Conservation (phyloP, 805 yeast genomes). For the Jamesozyma lodderae region DNA sequence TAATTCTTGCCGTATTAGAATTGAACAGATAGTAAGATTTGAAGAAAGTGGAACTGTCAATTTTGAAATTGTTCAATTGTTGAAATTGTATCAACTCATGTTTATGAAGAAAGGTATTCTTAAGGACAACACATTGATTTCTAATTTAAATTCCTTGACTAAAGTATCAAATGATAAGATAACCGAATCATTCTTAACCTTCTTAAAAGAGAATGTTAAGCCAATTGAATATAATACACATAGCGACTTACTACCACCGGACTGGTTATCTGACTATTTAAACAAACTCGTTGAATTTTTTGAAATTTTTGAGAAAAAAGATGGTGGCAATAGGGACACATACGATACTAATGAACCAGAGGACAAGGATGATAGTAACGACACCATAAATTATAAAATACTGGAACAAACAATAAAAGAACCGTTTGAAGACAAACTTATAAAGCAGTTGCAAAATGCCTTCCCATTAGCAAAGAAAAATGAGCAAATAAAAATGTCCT, state of each 20-base stretch:
- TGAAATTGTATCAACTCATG: conserved; percentile 65
- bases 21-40: conserved; percentile 60
- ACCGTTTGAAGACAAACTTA: conserved; percentile 27
- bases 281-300: conserved; percentile 42
- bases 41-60: conserved; percentile 51
- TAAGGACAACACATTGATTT: conserved; percentile 14
- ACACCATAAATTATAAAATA: conserved; percentile 33
- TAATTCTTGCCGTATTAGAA: conserved; percentile 50
- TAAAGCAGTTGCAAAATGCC: conserved; percentile 22
- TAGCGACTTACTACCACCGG: conserved; percentile 65
- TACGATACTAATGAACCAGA: conserved; percentile 6
- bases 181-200: conserved; percentile 10
- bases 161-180: conserved; percentile 18
- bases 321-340: conserved; percentile 23
- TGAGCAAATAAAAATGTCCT: conserved; percentile 17
- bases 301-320: conserved; percentile 40
- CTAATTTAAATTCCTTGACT: conserved; percentile 13
- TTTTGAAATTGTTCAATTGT: conserved; percentile 49
- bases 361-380: conserved; percentile 14
- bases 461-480: conserved; percentile 26
- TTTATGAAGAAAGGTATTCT: conserved; percentile 37
- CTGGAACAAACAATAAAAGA: conserved; percentile 36
- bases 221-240: conserved; percentile 1
- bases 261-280: conserved; percentile 63
- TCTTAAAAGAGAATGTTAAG: conserved; percentile 23